Base-by-base conservation (phyloP, 2,329 filamentous ascomycete genomes). In the Mollisiaceae sp. region DNA sequence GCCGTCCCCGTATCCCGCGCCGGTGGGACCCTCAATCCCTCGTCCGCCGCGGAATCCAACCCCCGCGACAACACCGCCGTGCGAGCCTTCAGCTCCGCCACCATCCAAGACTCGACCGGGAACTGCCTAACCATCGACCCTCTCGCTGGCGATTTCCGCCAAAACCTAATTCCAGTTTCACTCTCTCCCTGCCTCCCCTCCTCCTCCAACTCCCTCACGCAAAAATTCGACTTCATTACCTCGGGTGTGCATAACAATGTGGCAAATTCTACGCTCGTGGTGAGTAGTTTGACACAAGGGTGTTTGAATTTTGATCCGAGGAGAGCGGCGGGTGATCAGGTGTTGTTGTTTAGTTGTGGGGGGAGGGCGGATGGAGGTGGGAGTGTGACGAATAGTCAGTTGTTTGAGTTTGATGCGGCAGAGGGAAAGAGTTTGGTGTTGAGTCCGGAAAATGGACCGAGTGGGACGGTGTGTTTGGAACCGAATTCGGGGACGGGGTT, bases 221-320 rank as follows among this genome's bases (percentile, higher is more conserved):
- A 82, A 66, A 75, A 76, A 62, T 82, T 79, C 77, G 80, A 82
- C 63, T 65, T 82, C 60, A 79, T 82, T 62, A 81, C 79, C 0
- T 75, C 77, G 3, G 85, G 85, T 11, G 79, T 79, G 64, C 85
- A 88, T 70, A 84, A 84, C 67, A 76, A 85, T 67, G 78, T 74
- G 18, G 69, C 73, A 8, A 72, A 77, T 43, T 77, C 79, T 45
- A 81, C 82, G 67, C 77, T 87, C 50, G 73, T 87, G 32, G 85
- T 87, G 35, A 87, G 81, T 79, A 83, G 82, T 1, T 74, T 85
- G 71, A 87, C 84, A 0, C 79, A 86, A 67, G 85, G 85, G 32
- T 88, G 85, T 73, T 75, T 86, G 68, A 87, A 85, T 75, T 86
- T 86, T 68, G 85, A 88, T 69, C 79, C 81, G 5, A 79, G 85